These are phyloP conservation scores for Telfairia occidentalis DNA, from an alignment of 331 rosid genomes.

Conservation along the genomic window DNA sequence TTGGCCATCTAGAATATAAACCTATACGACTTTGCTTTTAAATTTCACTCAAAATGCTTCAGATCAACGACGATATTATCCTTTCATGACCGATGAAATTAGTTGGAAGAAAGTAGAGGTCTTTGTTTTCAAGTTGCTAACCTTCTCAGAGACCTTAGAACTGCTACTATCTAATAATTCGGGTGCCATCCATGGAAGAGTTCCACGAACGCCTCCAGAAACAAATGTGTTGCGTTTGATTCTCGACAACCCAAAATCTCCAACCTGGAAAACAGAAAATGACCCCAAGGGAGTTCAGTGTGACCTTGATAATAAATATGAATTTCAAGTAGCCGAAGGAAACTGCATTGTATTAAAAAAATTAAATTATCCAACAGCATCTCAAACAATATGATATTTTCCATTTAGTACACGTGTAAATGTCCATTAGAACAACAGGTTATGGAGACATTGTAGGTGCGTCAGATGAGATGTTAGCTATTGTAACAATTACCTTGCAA, in stretches of 20 bases:
- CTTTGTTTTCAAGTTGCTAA: conserved; percentile 12
- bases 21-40: background rate
- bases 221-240: conserved; percentile 79
- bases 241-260: conserved; percentile 87
- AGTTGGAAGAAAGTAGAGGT: background rate
- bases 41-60: background rate
- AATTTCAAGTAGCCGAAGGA: background rate
- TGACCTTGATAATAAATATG: background rate
- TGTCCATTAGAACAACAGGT: conserved; percentile 3
- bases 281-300: background rate
- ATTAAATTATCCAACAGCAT: background rate
- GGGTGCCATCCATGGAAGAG: conserved; percentile 99
- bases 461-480: background rate
- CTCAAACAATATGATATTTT: background rate
- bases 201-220: conserved; percentile 94
- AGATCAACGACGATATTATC: background rate
- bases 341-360: background rate
- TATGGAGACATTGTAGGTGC: background rate
- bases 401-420: background rate
- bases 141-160: conserved; percentile 85
- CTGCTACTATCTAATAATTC: conserved; percentile 78
- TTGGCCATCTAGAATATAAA: background rate
- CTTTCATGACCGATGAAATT: too few relatives aligned
- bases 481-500: conserved; percentile 60
- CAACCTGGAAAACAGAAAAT: conserved; percentile 44